Evolutionary conservation across 805 yeast species (phyloP), one percentile per base, ranked within the genome.

Genomic region (Myxozyma geophila): DNA sequence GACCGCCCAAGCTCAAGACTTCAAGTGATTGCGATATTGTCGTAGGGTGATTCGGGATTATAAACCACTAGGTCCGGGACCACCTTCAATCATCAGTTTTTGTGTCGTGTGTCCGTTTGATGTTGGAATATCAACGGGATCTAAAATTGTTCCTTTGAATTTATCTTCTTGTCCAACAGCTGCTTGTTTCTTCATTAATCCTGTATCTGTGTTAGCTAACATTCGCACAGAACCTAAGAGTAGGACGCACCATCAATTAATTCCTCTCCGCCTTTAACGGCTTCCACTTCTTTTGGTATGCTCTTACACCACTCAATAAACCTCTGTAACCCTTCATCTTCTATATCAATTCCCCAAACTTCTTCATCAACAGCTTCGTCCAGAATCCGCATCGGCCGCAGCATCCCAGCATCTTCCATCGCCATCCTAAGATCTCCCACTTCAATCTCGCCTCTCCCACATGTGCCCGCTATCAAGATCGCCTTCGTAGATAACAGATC

Each of bases 351-450:
- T 21, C 54, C 66, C 58, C 54, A 50, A 46, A 40, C 66, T 35
- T 54, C 69, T 13, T 52, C 61, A n/a, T 60, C 59, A 17, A 61
- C 67, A 4, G 51, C n/a, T 7, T 67, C 71, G 17, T 67, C 63
- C 5, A 52, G 33, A n/a, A 66, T 57, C 48, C 64, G 39, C 63
- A 33, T 40, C 0, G 93, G 92, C 49, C 84, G 83, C 17, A 91
- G 76, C 49, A 88, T 76, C 15, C 87, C 88, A 63, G 85, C 84
- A 47, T 40, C 43, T 39, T 84, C 80, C 76, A 92, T 80, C 0
- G 95, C 91, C 71, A 85, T 85, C 17, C 90, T 77, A 6, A 90
- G 79, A 73, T 93, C 98, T 64, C 85, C 87, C 1, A 89, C 73
- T 15, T 74, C 79, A 4, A 85, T 79, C 12, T 79, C 81, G 8